A percentile compares a stretch with the other conserved stretches of the same genome.
Evolutionary conservation across 257 asterid genomes (phyloP).

Genomic region (Fraxinus excelsior): DNA sequence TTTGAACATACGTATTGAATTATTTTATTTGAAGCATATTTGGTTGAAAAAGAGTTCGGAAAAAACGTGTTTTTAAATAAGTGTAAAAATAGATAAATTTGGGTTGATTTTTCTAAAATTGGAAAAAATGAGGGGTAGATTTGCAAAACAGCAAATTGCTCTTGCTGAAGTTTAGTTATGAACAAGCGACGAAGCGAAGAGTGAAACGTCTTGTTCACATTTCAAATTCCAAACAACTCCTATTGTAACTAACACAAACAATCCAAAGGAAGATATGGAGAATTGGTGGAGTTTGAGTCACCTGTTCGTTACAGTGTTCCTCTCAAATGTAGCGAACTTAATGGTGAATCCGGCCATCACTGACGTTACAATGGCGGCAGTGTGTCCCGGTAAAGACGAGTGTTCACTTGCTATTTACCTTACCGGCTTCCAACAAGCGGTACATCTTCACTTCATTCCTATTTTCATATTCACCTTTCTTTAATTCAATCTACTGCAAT

Average conservation of each 20-base stretch:
- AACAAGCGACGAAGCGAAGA: not conserved
- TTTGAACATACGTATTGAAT: too few relatives aligned
- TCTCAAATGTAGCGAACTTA: constrained; percentile 42
- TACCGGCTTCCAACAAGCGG: constrained; percentile 66
- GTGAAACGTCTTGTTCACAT: not conserved
- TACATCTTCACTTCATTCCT: not conserved
- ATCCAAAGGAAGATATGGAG: constrained; percentile 30
- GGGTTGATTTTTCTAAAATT: too few relatives aligned
- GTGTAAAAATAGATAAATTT: too few relatives aligned
- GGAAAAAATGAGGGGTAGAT: too few relatives aligned
- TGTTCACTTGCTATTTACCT: constrained; percentile 63
- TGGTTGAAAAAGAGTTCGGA: too few relatives aligned
- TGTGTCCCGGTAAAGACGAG: constrained; percentile 52
- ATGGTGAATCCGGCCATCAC: constrained; percentile 49
- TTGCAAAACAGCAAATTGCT: too few relatives aligned
- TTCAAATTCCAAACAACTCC: not conserved
- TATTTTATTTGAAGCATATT: too few relatives aligned
- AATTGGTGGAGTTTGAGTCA: constrained; percentile 47
- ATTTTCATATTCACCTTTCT: not conserved
- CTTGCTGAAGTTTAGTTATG: too few relatives aligned
- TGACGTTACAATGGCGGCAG: constrained; percentile 55
- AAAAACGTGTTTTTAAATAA: too few relatives aligned
- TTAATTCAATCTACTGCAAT: not conserved
- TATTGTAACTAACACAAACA: not conserved
- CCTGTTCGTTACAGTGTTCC: constrained; percentile 53